A percentile compares a stretch with the other conserved stretches of the same genome.
These are phyloP conservation scores for Fusarium sterilihyphosum DNA, from an alignment of 2,329 filamentous ascomycete genomes.

Conservation along the genomic window DNA sequence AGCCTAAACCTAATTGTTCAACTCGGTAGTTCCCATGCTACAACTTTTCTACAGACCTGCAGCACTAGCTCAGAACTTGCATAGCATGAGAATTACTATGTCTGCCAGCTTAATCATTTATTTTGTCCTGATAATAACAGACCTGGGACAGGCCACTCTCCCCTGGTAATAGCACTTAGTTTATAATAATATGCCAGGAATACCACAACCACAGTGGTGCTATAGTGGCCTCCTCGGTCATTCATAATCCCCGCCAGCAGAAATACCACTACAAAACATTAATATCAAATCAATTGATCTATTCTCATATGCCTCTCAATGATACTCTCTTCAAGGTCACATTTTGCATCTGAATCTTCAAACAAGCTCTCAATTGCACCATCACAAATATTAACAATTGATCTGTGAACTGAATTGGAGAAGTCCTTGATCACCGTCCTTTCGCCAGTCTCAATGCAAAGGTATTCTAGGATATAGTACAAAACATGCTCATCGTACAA, in stretches of 20 bases:
- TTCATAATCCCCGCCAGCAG: too few species aligned
- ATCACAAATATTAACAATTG: background rate
- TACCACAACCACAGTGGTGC: background rate
- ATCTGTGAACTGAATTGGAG: slow-evolving; percentile 29
- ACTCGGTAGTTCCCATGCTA: background rate
- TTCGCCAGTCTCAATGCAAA: slow-evolving; percentile 38
- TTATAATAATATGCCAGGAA: background rate
- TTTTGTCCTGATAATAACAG: background rate
- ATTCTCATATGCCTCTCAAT: too few species aligned
- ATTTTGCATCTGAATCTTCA: background rate
- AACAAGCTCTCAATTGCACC: background rate
- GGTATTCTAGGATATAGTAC: slow-evolving; percentile 42
- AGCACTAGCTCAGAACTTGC: background rate
- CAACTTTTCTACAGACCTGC: background rate
- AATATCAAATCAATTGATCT: background rate
- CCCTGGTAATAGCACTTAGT: background rate
- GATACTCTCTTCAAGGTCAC: background rate
- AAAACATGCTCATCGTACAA: slow-evolving; percentile 45
- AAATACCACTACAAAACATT: background rate
- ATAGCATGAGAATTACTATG: background rate
- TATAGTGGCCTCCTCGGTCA: background rate
- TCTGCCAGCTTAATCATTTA: background rate
- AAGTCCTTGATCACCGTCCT: slow-evolving; percentile 31
- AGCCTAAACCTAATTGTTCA: background rate
- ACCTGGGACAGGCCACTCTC: background rate